Percentiles rank a stretch among this genome's conserved stretches.
These are phyloP conservation scores for Podospora sp. DNA, from an alignment of 495 filamentous ascomycete genomes.

Conservation along the genomic window DNA sequence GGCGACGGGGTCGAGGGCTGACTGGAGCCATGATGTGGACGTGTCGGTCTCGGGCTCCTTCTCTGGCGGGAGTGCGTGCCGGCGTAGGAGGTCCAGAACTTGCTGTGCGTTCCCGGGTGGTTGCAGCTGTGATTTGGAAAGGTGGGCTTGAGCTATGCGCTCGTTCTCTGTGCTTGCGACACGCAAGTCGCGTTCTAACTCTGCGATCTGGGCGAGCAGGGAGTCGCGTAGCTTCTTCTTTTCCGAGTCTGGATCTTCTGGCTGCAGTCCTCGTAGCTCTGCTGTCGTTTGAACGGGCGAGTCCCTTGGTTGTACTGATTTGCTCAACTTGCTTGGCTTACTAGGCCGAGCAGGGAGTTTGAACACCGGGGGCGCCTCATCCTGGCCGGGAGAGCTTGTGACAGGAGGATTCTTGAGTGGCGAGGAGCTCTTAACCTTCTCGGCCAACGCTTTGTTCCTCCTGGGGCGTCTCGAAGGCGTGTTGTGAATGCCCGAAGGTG, in stretches of 20 bases:
- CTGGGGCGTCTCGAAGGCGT: constrained; percentile 51
- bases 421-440: constrained; percentile 46
- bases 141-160: constrained; percentile 38
- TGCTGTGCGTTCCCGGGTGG: constrained; percentile 33
- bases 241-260: constrained; percentile 41
- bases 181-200: constrained; percentile 41
- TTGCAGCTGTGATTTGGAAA: constrained; percentile 21
- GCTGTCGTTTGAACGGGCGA: constrained; percentile 20
- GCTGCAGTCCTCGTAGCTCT: constrained; percentile 39
- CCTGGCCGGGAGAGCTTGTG: constrained; percentile 4
- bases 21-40: constrained; percentile 38
- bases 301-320: not conserved
- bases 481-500: constrained; percentile 57
- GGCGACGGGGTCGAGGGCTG: constrained; percentile 47
- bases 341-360: constrained; percentile 2
- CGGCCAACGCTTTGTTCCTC: constrained; percentile 42
- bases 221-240: constrained; percentile 44
- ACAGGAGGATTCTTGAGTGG: constrained; percentile 46
- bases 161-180: constrained; percentile 44
- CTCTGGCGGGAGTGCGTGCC: constrained; percentile 42
- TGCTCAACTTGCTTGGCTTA: constrained; percentile 11
- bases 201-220: constrained; percentile 41
- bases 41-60: constrained; percentile 31
- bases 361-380: not conserved
- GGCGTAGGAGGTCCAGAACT: constrained; percentile 42